Evolutionary conservation across 1,284 basidiomycete genomes (phyloP), one percentile per base, ranked within the genome.

Genomic region (Cutaneotrichosporon sp.): DNA sequence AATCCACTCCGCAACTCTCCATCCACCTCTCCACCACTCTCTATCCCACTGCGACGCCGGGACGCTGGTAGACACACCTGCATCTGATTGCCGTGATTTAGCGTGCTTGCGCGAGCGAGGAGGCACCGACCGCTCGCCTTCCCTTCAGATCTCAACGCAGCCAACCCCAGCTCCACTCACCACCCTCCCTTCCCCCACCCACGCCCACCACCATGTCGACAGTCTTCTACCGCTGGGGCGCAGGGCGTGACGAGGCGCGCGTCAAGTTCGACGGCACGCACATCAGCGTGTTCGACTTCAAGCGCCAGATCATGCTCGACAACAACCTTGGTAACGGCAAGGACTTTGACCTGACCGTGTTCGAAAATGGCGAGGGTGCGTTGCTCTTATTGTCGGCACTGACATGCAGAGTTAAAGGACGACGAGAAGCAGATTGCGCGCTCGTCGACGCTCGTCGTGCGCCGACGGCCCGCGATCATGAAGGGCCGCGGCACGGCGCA

Each of bases 171-270:
- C 24, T 24, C 9, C 45, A 46, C 45, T 46, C 22, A 25, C 22
- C n/a, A n/a, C n/a, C n/a, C n/a, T n/a, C n/a, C n/a, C 45, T 24
- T 16, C 22, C 22, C 13, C 7, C 25, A 18, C 13, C 47, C 13
- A 18, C 47, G n/a, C 25, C 34, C 20, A 3, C 25, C 55, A 54
- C 60, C 68, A 95, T 95, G 92, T 94, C 92, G 73, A 92, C 89
- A 79, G 93, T 99, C 74, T 98, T 97, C 83, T 99, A 98, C 87
- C 92, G 91, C 81, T 99, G 97, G 88, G 92, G 89, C 79, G 95
- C 94, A 67, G 90, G 93, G 78, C 91, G 86, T 83, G 89, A 93
- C 81, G 94, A 97, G 81, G 94, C 92, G 65, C 86, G 93, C 76
- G 88, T 98, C 80, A 90, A 92, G 62, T 98, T 99, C 82, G 95